Evolutionary conservation across 345 rosid species (phyloP).

Genomic region (Combretum micranthum): DNA sequence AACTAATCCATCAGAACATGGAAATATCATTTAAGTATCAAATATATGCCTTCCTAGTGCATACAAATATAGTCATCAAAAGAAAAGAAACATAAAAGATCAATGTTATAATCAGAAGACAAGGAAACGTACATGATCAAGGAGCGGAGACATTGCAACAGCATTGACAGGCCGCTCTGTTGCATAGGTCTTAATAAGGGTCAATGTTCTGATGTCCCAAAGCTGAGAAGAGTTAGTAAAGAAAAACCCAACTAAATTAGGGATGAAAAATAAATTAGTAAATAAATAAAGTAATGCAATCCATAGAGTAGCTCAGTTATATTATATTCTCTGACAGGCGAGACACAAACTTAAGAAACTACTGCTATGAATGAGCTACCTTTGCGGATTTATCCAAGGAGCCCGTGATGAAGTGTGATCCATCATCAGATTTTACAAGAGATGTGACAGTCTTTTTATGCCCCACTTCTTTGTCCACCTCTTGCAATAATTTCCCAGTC

Average conservation of each 20-base stretch:
- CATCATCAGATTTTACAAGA: conserved; percentile 67
- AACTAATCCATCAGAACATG: too few species aligned
- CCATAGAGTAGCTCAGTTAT: too few species aligned
- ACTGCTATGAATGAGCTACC: too few species aligned
- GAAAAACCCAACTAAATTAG: conserved; percentile 2
- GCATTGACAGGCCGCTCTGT: too few species aligned
- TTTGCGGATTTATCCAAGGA: conserved; percentile 95
- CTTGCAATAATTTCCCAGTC: conserved; percentile 57
- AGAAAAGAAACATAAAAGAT: too few species aligned
- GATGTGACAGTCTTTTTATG: conserved; percentile 85
- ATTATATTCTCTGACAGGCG: too few species aligned
- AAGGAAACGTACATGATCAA: conserved; percentile 63
- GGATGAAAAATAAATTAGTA: neutral
- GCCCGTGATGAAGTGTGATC: conserved; percentile 83
- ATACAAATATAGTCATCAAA: too few species aligned
- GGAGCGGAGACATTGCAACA: conserved; percentile 91
- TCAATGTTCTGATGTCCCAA: conserved; percentile 78
- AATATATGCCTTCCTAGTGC: too few species aligned
- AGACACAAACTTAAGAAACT: too few species aligned
- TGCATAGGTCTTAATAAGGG: too few species aligned
- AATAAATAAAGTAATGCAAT: neutral
- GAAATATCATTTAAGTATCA: too few species aligned
- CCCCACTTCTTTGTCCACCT: conserved; percentile 64
- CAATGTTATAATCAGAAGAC: neutral
- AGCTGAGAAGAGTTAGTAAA: conserved; percentile 52